phyloP scores from a whole-genome alignment of 495 filamentous ascomycete genomes.

The Trichoderma orchidacearum region DNA sequence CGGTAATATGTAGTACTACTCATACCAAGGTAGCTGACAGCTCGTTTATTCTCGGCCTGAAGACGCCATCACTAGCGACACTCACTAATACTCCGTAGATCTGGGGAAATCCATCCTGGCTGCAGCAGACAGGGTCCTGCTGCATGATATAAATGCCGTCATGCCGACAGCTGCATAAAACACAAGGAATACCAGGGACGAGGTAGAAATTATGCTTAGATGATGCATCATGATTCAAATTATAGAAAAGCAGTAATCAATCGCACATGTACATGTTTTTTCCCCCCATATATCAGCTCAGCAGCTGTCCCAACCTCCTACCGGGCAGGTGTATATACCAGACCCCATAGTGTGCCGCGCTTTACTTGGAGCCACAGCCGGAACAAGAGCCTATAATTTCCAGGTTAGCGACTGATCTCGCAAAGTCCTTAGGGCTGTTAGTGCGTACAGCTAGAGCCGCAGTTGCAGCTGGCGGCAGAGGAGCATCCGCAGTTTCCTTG shows the following conservation, averaged over 20 bases:
- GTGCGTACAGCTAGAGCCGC: constrained; percentile 1
- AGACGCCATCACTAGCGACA: too few relatives aligned
- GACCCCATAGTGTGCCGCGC: background rate
- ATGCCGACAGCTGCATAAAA: background rate
- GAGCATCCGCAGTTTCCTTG: background rate
- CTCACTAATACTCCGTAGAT: too few relatives aligned
- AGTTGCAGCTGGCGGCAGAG: background rate
- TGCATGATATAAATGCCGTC: background rate
- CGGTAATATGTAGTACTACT: too few relatives aligned
- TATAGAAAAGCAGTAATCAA: too few relatives aligned
- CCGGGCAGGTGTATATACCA: too few relatives aligned
- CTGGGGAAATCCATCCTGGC: background rate
- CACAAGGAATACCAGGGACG: background rate
- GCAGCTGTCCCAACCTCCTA: background rate
- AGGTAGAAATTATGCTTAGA: background rate
- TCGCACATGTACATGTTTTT: too few relatives aligned
- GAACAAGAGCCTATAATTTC: background rate
- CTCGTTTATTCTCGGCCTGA: too few relatives aligned
- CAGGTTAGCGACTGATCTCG: background rate
- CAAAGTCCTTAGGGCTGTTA: background rate
- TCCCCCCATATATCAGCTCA: too few relatives aligned
- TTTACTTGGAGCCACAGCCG: background rate
- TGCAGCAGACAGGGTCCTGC: background rate
- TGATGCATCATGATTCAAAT: background rate
- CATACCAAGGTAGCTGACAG: too few relatives aligned